Evolutionary conservation across 805 yeast genomes (phyloP).

Genomic region (Teunomyces pallodes): DNA sequence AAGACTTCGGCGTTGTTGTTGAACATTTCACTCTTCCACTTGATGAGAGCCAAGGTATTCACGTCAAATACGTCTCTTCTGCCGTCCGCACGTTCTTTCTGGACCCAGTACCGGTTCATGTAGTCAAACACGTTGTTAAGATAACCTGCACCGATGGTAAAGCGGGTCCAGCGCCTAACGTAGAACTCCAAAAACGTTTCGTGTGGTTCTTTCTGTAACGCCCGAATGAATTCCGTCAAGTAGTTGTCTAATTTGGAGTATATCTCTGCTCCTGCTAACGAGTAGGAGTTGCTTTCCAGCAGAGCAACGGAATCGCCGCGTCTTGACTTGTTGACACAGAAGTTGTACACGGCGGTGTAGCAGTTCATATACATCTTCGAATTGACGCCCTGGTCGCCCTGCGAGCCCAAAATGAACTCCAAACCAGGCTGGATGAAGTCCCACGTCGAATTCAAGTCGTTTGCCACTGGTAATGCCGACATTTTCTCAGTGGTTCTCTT

Average conservation of each 20-base stretch:
- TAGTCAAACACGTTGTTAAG: slow-evolving; percentile 92
- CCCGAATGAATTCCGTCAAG: slow-evolving; percentile 56
- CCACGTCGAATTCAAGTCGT: slow-evolving; percentile 73
- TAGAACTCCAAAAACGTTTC: slow-evolving; percentile 80
- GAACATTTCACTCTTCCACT: slow-evolving; percentile 87
- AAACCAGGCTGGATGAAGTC: slow-evolving; percentile 73
- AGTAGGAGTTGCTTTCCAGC: slow-evolving; percentile 30
- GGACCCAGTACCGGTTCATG: slow-evolving; percentile 96
- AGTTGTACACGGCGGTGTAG: slow-evolving; percentile 89
- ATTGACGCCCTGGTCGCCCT: slow-evolving; percentile 63
- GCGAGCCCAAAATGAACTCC: slow-evolving; percentile 65
- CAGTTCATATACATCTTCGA: slow-evolving; percentile 80
- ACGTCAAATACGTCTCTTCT: slow-evolving; percentile 87
- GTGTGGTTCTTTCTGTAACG: slow-evolving; percentile 45
- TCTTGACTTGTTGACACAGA: slow-evolving; percentile 79
- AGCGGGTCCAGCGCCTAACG: slow-evolving; percentile 85
- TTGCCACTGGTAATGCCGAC: slow-evolving; percentile 48
- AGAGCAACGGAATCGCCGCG: slow-evolving; percentile 17
- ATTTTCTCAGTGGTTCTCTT: background rate
- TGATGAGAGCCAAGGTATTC: slow-evolving; percentile 78
- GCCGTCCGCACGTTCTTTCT: slow-evolving; percentile 92
- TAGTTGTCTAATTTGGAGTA: slow-evolving; percentile 70
- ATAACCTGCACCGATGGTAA: slow-evolving; percentile 86
- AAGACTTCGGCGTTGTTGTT: slow-evolving; percentile 57
- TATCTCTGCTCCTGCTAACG: slow-evolving; percentile 86